Evolutionary conservation across 768 basidiomycete species (phyloP).

Genomic region (Polyporus arcularius): DNA sequence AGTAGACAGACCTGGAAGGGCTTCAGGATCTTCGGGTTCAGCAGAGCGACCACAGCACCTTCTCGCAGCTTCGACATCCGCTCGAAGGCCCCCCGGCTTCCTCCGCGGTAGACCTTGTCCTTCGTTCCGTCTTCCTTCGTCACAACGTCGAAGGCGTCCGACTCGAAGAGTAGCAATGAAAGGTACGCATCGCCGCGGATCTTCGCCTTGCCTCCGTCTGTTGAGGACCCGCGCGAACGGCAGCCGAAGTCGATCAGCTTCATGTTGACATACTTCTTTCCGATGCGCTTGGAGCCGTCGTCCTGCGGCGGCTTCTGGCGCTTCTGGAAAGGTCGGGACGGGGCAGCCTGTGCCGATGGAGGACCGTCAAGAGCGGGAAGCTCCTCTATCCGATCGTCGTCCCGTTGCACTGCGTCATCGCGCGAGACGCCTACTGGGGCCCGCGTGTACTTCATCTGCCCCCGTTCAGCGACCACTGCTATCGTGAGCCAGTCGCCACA

Average conservation of each 20-base stretch:
- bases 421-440: conserved; percentile 59
- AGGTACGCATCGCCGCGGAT: conserved; percentile 84
- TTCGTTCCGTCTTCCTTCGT: conserved; percentile 52
- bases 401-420: conserved; percentile 38
- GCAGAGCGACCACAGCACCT: conserved; percentile 86
- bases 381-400: conserved; percentile 23
- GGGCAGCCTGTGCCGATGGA: conserved; percentile 3
- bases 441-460: conserved; percentile 71
- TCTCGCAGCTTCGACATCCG: conserved; percentile 80
- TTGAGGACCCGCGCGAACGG: conserved; percentile 50
- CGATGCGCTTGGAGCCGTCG: conserved; percentile 43
- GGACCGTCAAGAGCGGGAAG: conserved; percentile 20
- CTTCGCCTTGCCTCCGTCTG: conserved; percentile 54
- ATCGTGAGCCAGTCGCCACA: conserved; percentile 95
- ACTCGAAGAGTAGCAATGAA: conserved; percentile 84
- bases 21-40: conserved; percentile 86
- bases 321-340: conserved; percentile 19
- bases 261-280: conserved; percentile 85
- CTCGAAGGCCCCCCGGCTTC: conserved; percentile 92
- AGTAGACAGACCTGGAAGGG: conserved; percentile 69
- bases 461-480: conserved; percentile 91
- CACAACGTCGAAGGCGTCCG: conserved; percentile 67
- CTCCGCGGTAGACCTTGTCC: conserved; percentile 78
- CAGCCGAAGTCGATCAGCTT: conserved; percentile 83
- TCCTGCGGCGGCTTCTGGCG: conserved; percentile 39